Evolutionary conservation across 140 eudicot species (phyloP).

Genomic region (Oenanthe javanica): DNA sequence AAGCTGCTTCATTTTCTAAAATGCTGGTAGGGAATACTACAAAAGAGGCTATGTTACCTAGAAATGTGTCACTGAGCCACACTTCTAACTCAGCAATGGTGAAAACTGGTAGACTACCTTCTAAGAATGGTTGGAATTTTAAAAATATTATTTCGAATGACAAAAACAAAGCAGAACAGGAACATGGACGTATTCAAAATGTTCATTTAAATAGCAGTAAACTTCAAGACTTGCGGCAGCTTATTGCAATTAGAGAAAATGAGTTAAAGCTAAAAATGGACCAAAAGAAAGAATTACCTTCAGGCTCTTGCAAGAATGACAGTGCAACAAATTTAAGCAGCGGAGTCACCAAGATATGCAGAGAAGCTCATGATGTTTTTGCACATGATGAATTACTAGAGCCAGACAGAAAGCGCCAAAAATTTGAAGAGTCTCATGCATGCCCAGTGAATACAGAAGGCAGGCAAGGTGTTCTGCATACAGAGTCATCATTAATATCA

Average conservation of each 20-base stretch:
- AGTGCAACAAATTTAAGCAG: constrained; percentile 15
- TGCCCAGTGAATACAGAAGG: constrained; percentile 16
- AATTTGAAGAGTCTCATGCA: constrained; percentile 30
- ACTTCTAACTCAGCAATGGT: constrained; percentile 34
- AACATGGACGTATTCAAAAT: constrained; percentile 24
- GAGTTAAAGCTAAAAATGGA: constrained; percentile 46
- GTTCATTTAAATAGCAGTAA: constrained; percentile 38
- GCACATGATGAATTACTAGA: constrained; percentile 30
- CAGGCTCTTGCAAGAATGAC: constrained; percentile 27
- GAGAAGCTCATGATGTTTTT: constrained; percentile 22
- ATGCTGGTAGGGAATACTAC: constrained; percentile 18
- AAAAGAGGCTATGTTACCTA: constrained; percentile 29
- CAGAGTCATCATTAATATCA: constrained; percentile 21
- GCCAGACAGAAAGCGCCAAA: constrained; percentile 51
- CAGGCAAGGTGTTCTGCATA: constrained; percentile 21
- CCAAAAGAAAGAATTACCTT: constrained; percentile 34
- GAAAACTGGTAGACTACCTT: constrained; percentile 28
- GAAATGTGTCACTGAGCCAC: constrained; percentile 33
- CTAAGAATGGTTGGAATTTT: constrained; percentile 28
- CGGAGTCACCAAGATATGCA: constrained; percentile 16
- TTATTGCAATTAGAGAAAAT: constrained; percentile 68
- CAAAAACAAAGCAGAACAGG: constrained; percentile 23
- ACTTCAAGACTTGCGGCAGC: constrained; percentile 71
- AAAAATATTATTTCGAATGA: constrained; percentile 25
- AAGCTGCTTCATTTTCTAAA: constrained; percentile 25